phyloP scores from a whole-genome alignment of 2,329 filamentous ascomycete genomes.

The Dryadomyces quercivorus region DNA sequence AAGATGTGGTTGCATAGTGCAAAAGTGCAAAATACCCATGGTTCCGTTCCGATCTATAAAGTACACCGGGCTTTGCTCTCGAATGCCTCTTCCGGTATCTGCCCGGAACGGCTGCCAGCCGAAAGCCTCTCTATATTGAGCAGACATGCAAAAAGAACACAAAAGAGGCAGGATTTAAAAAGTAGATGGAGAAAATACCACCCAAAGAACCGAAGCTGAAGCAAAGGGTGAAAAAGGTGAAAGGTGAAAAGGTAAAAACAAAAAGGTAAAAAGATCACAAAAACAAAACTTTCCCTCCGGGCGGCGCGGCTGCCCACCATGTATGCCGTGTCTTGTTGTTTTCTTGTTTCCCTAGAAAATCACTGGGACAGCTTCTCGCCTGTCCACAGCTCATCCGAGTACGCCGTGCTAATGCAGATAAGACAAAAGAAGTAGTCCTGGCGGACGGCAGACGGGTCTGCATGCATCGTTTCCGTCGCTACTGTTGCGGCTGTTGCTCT shows the following conservation, averaged over 20 bases:
- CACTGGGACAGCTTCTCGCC: background rate
- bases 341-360: background rate
- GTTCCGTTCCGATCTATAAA: background rate
- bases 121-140: too few species aligned
- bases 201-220: background rate
- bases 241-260: background rate
- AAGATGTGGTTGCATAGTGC: too few species aligned
- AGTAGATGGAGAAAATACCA: background rate
- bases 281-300: background rate
- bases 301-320: too few species aligned
- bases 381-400: background rate
- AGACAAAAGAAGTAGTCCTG: background rate
- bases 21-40: too few species aligned
- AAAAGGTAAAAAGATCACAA: background rate
- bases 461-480: too few species aligned
- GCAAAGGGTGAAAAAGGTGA: too few species aligned
- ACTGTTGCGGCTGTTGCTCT: background rate
- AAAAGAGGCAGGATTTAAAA: background rate
- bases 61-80: background rate
- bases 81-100: background rate
- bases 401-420: slow-evolving; percentile 2
- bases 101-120: too few species aligned
- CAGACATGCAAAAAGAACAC: background rate
- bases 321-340: too few species aligned
- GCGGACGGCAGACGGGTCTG: background rate